Conservation (phyloP, 495 filamentous ascomycete genomes). For the Aspergillus cristatus region DNA sequence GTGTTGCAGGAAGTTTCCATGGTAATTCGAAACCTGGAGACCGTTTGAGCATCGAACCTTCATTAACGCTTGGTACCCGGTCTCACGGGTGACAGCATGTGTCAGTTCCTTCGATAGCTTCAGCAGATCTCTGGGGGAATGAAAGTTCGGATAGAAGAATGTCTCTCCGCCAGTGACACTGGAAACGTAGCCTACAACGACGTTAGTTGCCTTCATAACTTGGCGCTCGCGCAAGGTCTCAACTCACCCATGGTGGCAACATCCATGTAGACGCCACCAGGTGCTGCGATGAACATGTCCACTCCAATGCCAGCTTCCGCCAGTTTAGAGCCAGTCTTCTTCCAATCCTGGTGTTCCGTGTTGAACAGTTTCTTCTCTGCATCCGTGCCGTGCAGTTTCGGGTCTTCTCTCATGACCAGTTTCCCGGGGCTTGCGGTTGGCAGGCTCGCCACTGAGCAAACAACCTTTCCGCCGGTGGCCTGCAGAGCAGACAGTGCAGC, state of each 20-base stretch:
- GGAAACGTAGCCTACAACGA: slow-evolving; percentile 27
- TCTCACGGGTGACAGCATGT: slow-evolving; percentile 83
- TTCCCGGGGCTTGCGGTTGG: slow-evolving; percentile 86
- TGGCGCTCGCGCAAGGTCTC: neutral
- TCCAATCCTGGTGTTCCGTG: slow-evolving; percentile 80
- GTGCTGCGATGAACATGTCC: slow-evolving; percentile 90
- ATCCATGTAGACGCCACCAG: slow-evolving; percentile 83
- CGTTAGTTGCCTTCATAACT: slow-evolving; percentile 10
- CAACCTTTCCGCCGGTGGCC: slow-evolving; percentile 82
- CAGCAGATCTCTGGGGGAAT: slow-evolving; percentile 70
- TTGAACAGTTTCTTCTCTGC: slow-evolving; percentile 86
- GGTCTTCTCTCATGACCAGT: slow-evolving; percentile 76
- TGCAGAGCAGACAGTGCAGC: slow-evolving; percentile 73
- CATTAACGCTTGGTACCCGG: slow-evolving; percentile 94
- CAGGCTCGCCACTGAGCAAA: slow-evolving; percentile 74
- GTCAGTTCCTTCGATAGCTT: slow-evolving; percentile 80
- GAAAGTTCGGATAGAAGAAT: slow-evolving; percentile 94
- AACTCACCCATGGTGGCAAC: slow-evolving; percentile 83
- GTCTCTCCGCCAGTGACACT: slow-evolving; percentile 76
- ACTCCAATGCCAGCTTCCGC: slow-evolving; percentile 79
- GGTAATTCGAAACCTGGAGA: slow-evolving; percentile 85
- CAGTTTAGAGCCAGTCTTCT: slow-evolving; percentile 76
- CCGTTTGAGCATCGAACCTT: slow-evolving; percentile 98
- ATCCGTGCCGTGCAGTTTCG: slow-evolving; percentile 77
- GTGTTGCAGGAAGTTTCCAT: slow-evolving; percentile 93